These are phyloP conservation scores for Pascua sp. DNA, from an alignment of 1,284 basidiomycete species.

Conservation along the genomic window DNA sequence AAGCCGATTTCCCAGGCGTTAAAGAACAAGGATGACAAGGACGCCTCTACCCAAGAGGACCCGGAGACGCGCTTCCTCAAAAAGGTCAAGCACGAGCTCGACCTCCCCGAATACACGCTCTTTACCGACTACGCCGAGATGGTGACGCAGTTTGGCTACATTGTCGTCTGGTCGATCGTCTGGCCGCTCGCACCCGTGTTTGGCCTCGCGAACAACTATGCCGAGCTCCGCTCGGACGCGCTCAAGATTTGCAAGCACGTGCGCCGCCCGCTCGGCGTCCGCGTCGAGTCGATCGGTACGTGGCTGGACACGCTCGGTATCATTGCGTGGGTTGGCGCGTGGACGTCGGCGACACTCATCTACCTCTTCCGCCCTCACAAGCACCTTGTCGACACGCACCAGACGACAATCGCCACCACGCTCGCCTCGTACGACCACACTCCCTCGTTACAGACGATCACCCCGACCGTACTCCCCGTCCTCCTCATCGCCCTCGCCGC, in stretches of 20 bases:
- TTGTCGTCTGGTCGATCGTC: constrained; percentile 85
- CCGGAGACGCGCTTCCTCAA: constrained; percentile 56
- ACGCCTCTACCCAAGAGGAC: not conserved
- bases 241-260: constrained; percentile 89
- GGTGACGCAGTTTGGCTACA: constrained; percentile 87
- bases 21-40: constrained; percentile 1
- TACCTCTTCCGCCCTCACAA: constrained; percentile 65
- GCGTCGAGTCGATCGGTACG: constrained; percentile 86
- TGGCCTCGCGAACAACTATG: constrained; percentile 63
- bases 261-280: constrained; percentile 75
- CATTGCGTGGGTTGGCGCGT: constrained; percentile 78
- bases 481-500: constrained; percentile 70
- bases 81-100: constrained; percentile 70
- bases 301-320: constrained; percentile 89
- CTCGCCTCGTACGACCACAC: constrained; percentile 32
- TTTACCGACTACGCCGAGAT: constrained; percentile 90
- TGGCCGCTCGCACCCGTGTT: constrained; percentile 83
- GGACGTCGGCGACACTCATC: constrained; percentile 80
- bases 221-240: constrained; percentile 89
- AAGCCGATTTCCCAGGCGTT: constrained; percentile 24
- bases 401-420: constrained; percentile 24
- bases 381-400: not conserved
- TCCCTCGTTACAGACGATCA: constrained; percentile 26
- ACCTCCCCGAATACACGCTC: constrained; percentile 73
- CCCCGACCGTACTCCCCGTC: constrained; percentile 58